Evolutionary conservation across 2,329 filamentous ascomycete genomes (phyloP), one percentile per base, ranked within the genome.

Genomic region (Ilyonectria sp.): DNA sequence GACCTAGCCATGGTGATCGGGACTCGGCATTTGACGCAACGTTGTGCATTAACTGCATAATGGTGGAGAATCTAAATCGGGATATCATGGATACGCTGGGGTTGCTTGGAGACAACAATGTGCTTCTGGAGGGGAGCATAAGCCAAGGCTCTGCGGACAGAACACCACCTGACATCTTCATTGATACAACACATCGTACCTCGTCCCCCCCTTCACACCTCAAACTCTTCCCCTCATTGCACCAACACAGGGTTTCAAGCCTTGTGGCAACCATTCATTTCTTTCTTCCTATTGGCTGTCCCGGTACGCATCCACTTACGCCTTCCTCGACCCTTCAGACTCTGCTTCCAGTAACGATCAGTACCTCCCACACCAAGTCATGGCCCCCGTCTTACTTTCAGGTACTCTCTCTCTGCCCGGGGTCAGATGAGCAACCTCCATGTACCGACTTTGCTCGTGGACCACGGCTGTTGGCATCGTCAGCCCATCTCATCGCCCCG

Each of bases 111-210:
- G 13, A 40, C 26, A 10, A n/a, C 52, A 53, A 53, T 7, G 11
- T 17, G 47, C n/a, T 55, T 55, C 26, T 11, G 10, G 10, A 33
- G 23, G 19, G 37, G 46, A 49, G 21, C 29, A 31, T 21, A 49
- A 56, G 23, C 10, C 31, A 21, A 33, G 40, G 54, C 31, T 49
- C 43, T 26, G 33, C 21, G 4, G 33, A 35, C 17, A 17, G 43
- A 37, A n/a, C 58, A 44, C 46, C 55, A n/a, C 19, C 58, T 8
- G 31, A 29, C 50, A 53, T 35, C 13, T 40, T 23, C 19, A 44
- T 46, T 46, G 56, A 50, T 26, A 46, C 26, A 46, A 19, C 33
- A 29, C 19, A 13, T 29, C 35, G 17, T 33, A 44, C 3, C 19
- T 29, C 23, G 7, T 23, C 60, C 43, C n/a, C 29, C 40, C 35